phyloP scores from a whole-genome alignment of 768 basidiomycete genomes.

The Suillus subalutaceus region DNA sequence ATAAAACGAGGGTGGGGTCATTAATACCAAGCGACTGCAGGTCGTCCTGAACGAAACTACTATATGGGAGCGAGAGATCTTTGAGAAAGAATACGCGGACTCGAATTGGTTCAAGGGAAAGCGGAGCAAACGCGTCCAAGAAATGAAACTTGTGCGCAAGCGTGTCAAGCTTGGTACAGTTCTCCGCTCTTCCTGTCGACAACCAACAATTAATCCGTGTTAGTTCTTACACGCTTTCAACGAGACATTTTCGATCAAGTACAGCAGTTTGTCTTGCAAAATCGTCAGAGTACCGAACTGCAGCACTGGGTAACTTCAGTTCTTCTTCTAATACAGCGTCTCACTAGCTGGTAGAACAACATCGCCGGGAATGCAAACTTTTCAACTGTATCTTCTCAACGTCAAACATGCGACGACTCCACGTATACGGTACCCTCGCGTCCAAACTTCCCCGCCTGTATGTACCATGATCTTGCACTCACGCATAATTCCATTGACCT shows the following conservation, averaged over 20 bases:
- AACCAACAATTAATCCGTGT: neutral
- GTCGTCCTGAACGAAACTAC: conserved; percentile 87
- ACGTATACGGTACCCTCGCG: no score
- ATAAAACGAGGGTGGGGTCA: conserved; percentile 86
- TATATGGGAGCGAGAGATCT: conserved; percentile 85
- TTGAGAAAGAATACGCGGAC: conserved; percentile 90
- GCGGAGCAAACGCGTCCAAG: conserved; percentile 71
- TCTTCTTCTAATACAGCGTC: no score
- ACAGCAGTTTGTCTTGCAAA: conserved; percentile 68
- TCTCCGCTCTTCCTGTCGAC: neutral
- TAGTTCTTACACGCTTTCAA: conserved; percentile 73
- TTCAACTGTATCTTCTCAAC: no score
- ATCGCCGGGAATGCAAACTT: no score
- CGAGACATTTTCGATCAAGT: conserved; percentile 79
- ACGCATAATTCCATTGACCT: no score
- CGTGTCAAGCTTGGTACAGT: conserved; percentile 65
- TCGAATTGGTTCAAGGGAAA: conserved; percentile 94
- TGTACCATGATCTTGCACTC: no score
- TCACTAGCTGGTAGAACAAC: no score
- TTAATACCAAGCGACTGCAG: conserved; percentile 81
- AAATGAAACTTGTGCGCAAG: conserved; percentile 62
- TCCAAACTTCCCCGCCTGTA: no score
- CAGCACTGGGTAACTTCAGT: conserved; percentile 38
- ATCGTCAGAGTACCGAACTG: conserved; percentile 34
- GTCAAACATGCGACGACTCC: no score